phyloP scores from a whole-genome alignment of 169 alveolate genomes.

The Eimeria maxima region DNA sequence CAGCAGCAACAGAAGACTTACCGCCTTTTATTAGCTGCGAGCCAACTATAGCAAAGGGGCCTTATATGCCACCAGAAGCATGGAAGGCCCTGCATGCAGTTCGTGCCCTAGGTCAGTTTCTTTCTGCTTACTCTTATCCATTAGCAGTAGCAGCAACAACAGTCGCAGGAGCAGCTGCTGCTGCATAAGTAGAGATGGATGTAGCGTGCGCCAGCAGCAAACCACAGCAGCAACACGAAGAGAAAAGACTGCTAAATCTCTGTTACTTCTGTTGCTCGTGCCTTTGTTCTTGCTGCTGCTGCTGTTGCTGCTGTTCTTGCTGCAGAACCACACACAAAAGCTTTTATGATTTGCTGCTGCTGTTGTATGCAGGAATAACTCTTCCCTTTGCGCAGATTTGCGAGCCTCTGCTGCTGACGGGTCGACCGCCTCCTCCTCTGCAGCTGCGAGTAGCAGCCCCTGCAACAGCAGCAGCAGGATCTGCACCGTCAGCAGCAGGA shows the following conservation, averaged over 20 bases:
- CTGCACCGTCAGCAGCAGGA: constrained; percentile 38
- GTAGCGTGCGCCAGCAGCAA: not conserved
- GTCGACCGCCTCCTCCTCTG: constrained; percentile 78
- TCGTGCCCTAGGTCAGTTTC: constrained; percentile 50
- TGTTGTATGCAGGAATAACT: constrained; percentile 32
- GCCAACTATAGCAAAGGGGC: constrained; percentile 92
- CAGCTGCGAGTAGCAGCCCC: constrained; percentile 54
- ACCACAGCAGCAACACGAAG: not conserved
- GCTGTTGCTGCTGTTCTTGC: not conserved
- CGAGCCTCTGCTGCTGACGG: constrained; percentile 66
- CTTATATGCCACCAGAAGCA: constrained; percentile 93
- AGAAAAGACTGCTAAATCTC: constrained; percentile 17
- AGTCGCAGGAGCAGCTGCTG: too few species aligned
- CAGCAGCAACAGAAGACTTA: not conserved
- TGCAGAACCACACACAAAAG: not conserved
- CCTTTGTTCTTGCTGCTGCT: too few species aligned
- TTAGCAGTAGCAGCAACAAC: not conserved
- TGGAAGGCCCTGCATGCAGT: constrained; percentile 88
- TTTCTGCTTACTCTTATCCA: not conserved
- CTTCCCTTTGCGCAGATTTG: constrained; percentile 68
- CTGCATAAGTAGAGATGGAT: too few species aligned
- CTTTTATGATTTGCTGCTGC: not conserved
- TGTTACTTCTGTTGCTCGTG: too few species aligned
- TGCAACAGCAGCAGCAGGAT: not conserved
- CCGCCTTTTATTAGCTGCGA: constrained; percentile 89